A percentile compares a stretch with the other conserved stretches of the same genome.
Evolutionary conservation across 2,329 filamentous ascomycete species (phyloP).

Genomic region (Aureobasidium sp.): DNA sequence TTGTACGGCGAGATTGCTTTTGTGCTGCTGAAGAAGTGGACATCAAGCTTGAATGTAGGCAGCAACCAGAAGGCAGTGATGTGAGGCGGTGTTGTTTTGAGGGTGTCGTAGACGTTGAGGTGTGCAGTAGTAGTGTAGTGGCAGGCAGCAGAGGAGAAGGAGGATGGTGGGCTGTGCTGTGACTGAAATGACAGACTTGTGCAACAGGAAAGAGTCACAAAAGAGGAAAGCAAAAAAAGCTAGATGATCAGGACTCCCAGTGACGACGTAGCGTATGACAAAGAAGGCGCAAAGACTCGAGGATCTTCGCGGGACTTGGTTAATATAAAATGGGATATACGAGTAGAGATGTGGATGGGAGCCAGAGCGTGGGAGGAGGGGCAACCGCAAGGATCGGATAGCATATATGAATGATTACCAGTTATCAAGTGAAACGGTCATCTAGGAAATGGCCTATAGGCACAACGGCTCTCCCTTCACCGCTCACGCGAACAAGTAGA

Average conservation of each 20-base stretch:
- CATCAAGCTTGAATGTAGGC: slow-evolving; percentile 15
- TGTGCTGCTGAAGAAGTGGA: slow-evolving; percentile 15
- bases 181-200: slow-evolving; percentile 14
- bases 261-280: slow-evolving; percentile 4
- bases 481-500: slow-evolving; percentile 12
- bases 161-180: slow-evolving; percentile 10
- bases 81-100: not conserved
- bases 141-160: not conserved
- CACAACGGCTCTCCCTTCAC: slow-evolving; percentile 13
- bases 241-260: slow-evolving; percentile 9
- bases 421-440: slow-evolving; percentile 12
- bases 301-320: not conserved
- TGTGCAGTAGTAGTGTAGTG: not conserved
- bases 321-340: slow-evolving; percentile 13
- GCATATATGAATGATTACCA: slow-evolving; percentile 11
- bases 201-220: not conserved
- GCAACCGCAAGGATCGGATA: slow-evolving; percentile 5
- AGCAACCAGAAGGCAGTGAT: slow-evolving; percentile 6
- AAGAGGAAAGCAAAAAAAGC: not conserved
- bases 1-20: slow-evolving; percentile 17
- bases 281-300: slow-evolving; percentile 1
- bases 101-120: slow-evolving; percentile 4
- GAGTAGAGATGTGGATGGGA: not conserved
- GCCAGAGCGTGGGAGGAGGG: slow-evolving; percentile 15
- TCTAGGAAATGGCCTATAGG: slow-evolving; percentile 13